Conservation (phyloP, 441 rosid species). For the Rhodomyrtus psidioides region DNA sequence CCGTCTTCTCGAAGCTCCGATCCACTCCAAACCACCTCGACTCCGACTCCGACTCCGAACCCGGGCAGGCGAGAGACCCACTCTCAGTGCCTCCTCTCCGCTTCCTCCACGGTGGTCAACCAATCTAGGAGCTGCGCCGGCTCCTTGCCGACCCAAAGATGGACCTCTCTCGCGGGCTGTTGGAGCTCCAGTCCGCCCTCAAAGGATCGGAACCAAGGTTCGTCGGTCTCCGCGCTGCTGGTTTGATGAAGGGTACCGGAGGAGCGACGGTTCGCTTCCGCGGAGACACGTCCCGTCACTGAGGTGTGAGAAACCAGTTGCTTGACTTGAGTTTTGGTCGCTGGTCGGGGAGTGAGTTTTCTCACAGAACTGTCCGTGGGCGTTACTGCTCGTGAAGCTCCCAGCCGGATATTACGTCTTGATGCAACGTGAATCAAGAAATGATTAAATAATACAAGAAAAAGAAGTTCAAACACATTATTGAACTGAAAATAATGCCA, state of each 20-base stretch:
- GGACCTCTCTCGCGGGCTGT: constrained; percentile 42
- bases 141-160: constrained; percentile 50
- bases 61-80: constrained; percentile 57
- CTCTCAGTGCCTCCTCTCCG: constrained; percentile 53
- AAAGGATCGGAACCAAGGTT: constrained; percentile 59
- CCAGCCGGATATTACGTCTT: not conserved
- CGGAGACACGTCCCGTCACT: constrained; percentile 65
- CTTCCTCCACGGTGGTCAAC: constrained; percentile 67
- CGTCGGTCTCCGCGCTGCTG: constrained; percentile 34
- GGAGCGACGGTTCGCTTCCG: constrained; percentile 32
- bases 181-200: constrained; percentile 81
- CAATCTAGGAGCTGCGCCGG: constrained; percentile 76
- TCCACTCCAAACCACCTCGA: constrained; percentile 38
- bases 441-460: not conserved
- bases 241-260: constrained; percentile 38
- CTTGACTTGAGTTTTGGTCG: not conserved
- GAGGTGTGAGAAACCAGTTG: constrained; percentile 27
- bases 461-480: not conserved
- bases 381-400: not conserved
- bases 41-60: constrained; percentile 47
- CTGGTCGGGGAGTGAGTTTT: not conserved
- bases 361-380: not conserved
- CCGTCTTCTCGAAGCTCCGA: constrained; percentile 74
- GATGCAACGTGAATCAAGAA: not conserved
- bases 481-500: not conserved